Evolutionary conservation across 257 asterid genomes (phyloP).

Genomic region (Solanum arcanum): DNA sequence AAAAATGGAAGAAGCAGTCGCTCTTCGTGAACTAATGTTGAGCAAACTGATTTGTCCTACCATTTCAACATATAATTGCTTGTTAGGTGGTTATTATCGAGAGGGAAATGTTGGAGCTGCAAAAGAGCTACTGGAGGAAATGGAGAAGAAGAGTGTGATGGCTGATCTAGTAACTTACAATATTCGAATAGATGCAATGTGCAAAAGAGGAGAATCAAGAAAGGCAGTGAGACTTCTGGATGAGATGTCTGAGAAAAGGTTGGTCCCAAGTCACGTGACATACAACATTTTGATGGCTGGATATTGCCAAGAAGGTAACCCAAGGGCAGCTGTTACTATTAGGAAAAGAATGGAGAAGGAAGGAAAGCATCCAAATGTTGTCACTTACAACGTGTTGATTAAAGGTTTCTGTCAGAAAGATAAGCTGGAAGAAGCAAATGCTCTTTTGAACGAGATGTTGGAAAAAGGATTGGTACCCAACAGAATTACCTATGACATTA

Average conservation of each 20-base stretch:
- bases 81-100: slow-evolving; percentile 55
- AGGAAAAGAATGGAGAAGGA: slow-evolving; percentile 81
- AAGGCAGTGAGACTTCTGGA: slow-evolving; percentile 62
- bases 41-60: slow-evolving; percentile 38
- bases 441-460: slow-evolving; percentile 74
- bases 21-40: slow-evolving; percentile 36
- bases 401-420: slow-evolving; percentile 52
- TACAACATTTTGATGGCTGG: slow-evolving; percentile 66
- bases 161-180: slow-evolving; percentile 70
- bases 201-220: slow-evolving; percentile 51
- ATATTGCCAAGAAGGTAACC: slow-evolving; percentile 55
- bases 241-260: slow-evolving; percentile 50
- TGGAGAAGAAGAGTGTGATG: slow-evolving; percentile 52
- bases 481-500: slow-evolving; percentile 56
- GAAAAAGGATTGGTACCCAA: slow-evolving; percentile 85
- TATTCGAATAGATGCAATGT: slow-evolving; percentile 49
- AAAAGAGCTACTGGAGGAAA: slow-evolving; percentile 35
- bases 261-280: slow-evolving; percentile 56
- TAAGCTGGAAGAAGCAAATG: slow-evolving; percentile 62
- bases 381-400: slow-evolving; percentile 66
- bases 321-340: slow-evolving; percentile 45
- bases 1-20: slow-evolving; percentile 43
- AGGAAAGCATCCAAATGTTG: slow-evolving; percentile 64
- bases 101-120: slow-evolving; percentile 41
- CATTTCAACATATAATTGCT: slow-evolving; percentile 74